Base-by-base conservation (phyloP, 192 early-diverging fungal genomes). In the Lobosporangium transversale region DNA sequence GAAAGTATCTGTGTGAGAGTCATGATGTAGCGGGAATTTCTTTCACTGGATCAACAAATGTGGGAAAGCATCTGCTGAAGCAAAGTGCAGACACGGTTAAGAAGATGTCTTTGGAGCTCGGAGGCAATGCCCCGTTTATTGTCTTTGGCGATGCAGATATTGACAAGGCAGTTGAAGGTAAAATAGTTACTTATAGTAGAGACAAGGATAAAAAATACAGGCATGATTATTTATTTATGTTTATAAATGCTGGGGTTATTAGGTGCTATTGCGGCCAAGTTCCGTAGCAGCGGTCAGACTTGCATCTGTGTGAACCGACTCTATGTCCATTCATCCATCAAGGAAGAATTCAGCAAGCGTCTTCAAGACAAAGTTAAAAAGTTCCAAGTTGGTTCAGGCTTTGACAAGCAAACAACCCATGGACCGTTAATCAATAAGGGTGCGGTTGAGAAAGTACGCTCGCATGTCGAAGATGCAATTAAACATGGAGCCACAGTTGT, bases 71-170 rank as follows among this genome's bases (percentile, higher is more conserved):
- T 11, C 67, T 94, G 44, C 79, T 89, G 78, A 66, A 81, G 50
- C 89, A 92, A 61, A 78, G 85, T 24, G 79, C 90, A 0, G 63
- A 74, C 31, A 82, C 85, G 4, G 79, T 94, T 65, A 95, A 95
- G 75, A 94, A 91, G 31, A 70, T 94, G 8, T 89, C 90, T 1
- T 67, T 96, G 42, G 95, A 96, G 76, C 81, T 96, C 10, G 94
- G 90, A 48, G 95, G 95, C 40, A 96, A 96, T 74, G 93, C 92
- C 24, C 87, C 94, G 1, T 90, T 87, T 51, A 84, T 93, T 51
- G 83, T 94, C 3, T 94, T 94, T 80, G 88, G 83, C 27, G 93
- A 94, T 80, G 88, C 88, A 20, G 83, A 94, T 59, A 56, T 93
- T 14, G 90, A 93, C 51, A 75, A 87, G 60, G 90, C 92, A 0